Conservation (phyloP, 2,329 filamentous ascomycete species). For the Aspergillus sp. region DNA sequence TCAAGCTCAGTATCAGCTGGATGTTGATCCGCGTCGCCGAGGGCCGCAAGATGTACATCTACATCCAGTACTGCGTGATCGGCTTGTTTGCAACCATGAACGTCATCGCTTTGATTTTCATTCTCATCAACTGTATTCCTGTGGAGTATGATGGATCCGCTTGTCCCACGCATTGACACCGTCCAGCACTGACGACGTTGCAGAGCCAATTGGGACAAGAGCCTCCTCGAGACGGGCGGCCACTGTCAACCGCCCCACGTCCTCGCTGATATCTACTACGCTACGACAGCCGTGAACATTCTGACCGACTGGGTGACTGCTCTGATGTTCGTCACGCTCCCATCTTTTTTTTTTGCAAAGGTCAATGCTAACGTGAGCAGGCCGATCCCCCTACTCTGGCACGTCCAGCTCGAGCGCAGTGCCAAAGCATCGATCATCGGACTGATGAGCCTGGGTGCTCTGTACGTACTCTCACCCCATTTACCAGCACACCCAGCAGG, state of each 20-base stretch:
- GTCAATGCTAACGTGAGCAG: constrained; percentile 32
- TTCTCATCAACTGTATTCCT: constrained; percentile 23
- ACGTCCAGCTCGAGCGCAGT: constrained; percentile 44
- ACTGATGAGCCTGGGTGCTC: constrained; percentile 45
- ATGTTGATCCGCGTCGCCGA: constrained; percentile 25
- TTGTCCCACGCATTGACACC: neutral
- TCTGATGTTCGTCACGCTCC: constrained; percentile 18
- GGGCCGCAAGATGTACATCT: constrained; percentile 20
- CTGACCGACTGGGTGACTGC: constrained; percentile 25
- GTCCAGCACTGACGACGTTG: neutral
- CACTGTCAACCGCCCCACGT: constrained; percentile 21
- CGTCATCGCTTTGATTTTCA: constrained; percentile 22
- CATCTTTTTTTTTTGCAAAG: no score
- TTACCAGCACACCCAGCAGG: neutral
- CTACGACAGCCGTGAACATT: constrained; percentile 25
- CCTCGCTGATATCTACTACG: constrained; percentile 24
- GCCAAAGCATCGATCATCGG: constrained; percentile 47
- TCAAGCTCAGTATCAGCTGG: constrained; percentile 27
- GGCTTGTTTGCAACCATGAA: constrained; percentile 20
- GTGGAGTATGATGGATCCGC: constrained; percentile 11
- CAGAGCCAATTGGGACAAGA: constrained; percentile 21
- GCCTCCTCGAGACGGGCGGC: constrained; percentile 16
- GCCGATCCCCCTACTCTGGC: constrained; percentile 40
- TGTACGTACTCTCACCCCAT: constrained; percentile 37
- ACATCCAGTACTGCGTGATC: constrained; percentile 21